Conservation (phyloP, 2,329 filamentous ascomycete species). For the Cytospora mali region DNA sequence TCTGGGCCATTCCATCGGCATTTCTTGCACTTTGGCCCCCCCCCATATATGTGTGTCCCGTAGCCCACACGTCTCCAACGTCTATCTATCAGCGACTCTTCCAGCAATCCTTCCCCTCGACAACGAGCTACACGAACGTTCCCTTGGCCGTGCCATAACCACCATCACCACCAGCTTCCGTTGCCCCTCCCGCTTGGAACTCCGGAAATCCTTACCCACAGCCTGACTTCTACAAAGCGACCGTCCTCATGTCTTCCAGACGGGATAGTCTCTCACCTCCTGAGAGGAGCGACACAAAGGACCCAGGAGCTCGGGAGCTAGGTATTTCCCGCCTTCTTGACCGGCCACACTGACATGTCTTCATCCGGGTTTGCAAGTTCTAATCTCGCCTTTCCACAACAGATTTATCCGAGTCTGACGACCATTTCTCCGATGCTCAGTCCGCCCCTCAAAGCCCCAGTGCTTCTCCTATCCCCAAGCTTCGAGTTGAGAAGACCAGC, state of each 20-base stretch:
- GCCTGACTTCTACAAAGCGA: neutral
- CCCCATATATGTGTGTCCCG: neutral
- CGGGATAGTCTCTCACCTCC: conserved; percentile 46
- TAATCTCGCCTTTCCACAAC: conserved; percentile 29
- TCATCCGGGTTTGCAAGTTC: neutral
- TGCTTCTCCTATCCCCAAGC: conserved; percentile 59
- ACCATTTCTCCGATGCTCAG: conserved; percentile 64
- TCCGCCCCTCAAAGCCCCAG: conserved; percentile 51
- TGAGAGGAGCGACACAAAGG: conserved; percentile 46
- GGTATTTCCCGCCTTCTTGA: conserved; percentile 43
- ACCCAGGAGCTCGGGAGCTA: conserved; percentile 63
- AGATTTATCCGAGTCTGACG: conserved; percentile 66
- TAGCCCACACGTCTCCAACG: neutral
- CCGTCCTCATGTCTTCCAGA: conserved; percentile 37
- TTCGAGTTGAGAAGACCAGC: conserved; percentile 61
- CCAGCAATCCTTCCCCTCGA: conserved; percentile 6
- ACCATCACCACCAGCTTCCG: conserved; percentile 3
- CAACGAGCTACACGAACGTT: conserved; percentile 17
- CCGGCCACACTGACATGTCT: neutral
- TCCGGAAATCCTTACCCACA: conserved; percentile 3
- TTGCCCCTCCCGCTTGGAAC: neutral
- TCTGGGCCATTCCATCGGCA: neutral
- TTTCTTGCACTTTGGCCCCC: neutral
- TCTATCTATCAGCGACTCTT: conserved; percentile 3
- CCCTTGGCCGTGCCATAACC: conserved; percentile 20